These are phyloP conservation scores for Pichia californica DNA, from an alignment of 805 yeast species.

Conservation along the genomic window DNA sequence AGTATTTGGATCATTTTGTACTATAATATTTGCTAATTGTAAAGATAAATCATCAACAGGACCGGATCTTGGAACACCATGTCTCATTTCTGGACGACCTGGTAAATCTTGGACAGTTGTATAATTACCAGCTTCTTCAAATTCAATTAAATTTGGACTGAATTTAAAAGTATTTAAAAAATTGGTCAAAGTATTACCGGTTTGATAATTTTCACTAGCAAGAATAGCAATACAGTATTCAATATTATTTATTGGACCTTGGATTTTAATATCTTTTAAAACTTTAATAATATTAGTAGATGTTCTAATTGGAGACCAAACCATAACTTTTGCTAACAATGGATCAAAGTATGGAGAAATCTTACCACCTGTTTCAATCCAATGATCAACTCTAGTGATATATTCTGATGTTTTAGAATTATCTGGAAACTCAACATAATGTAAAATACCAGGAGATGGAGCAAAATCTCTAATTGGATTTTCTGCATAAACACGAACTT, in stretches of 20 bases:
- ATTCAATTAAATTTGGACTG: constrained; percentile 22
- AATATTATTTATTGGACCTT: constrained; percentile 26
- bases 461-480: constrained; percentile 23
- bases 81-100: constrained; percentile 22
- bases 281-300: constrained; percentile 18
- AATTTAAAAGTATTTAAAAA: constrained; percentile 18
- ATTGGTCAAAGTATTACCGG: constrained; percentile 20
- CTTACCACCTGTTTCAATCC: constrained; percentile 24
- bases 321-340: constrained; percentile 26
- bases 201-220: constrained; percentile 11
- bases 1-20: constrained; percentile 18
- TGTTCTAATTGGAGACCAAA: constrained; percentile 22
- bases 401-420: neutral
- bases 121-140: constrained; percentile 39
- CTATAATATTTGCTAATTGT: constrained; percentile 23
- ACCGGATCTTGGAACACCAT: constrained; percentile 26
- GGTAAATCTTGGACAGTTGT: constrained; percentile 47
- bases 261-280: constrained; percentile 16
- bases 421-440: constrained; percentile 17
- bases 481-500: constrained; percentile 26
- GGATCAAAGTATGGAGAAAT: constrained; percentile 29
- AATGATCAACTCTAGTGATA: constrained; percentile 22
- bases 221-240: constrained; percentile 21
- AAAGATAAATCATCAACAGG: constrained; percentile 25
- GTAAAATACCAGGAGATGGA: constrained; percentile 26